Base-by-base conservation (phyloP, 1,284 basidiomycete genomes). In the Polyporus tsugae region DNA sequence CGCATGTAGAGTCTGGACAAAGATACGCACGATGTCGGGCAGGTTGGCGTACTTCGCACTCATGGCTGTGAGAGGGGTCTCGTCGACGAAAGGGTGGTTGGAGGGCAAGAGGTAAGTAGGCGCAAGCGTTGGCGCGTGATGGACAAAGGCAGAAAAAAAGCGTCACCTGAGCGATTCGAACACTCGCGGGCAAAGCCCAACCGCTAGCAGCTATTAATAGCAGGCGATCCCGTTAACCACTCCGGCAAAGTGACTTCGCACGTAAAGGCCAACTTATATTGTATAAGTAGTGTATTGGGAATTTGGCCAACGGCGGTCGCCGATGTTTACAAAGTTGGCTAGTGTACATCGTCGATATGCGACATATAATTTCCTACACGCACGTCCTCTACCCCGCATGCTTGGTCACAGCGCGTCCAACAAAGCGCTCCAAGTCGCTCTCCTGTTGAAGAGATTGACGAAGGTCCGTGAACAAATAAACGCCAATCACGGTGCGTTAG, bases 171-270 rank as follows among this genome's bases (percentile, higher is more conserved):
- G 91, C 90, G 91, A 92, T 91, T 92, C 91, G 91, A 92, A 92
- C 91, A 90, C 91, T 86, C 90, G 90, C 91, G 91, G 85, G 82
- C 89, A 91, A 89, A 91, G 75, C 72, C 73, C 75, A 76, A 75
- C 75, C 74, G 75, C 75, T 75, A n/a, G 61, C 74, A 76, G 72
- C 76, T 75, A 73, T 29, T 65, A 70, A 74, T 92, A 92, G 91
- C 91, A 93, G 91, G 91, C 91, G 91, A 93, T 92, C 91, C 91
- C 91, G 91, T 92, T 92, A 92, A 93, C 91, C 91, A 92, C 91
- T 93, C 91, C 90, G 91, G 91, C 91, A 92, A 93, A 91, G 91
- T 91, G 91, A 91, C 91, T 42, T 74, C 17, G n/a, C n/a, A n/a
- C n/a, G n/a, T n/a, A n/a, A n/a, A n/a, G n/a, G n/a, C n/a, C n/a